Evolutionary conservation across 495 filamentous ascomycete species (phyloP), one percentile per base, ranked within the genome.

Genomic region (Tetracladium marchalianum): DNA sequence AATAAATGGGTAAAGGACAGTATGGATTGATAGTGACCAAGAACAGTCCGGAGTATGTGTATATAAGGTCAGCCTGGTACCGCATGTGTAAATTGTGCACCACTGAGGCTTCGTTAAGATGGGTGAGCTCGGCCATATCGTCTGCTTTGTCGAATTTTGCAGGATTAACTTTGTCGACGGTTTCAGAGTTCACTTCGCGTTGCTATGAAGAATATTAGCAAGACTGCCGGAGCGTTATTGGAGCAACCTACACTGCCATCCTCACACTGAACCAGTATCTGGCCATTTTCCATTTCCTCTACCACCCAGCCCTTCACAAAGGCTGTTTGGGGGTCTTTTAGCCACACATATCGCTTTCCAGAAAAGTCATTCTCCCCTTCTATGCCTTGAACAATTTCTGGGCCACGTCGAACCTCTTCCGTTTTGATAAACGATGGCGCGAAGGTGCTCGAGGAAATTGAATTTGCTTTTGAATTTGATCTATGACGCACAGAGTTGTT

Each of bases 101-200:
- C 47, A 99, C 93, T 0, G 92, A 97, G 9, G 90, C 84, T 66
- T 99, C 93, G 60, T 99, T 99, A 36, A 99, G 66, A 59, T 97
- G 92, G 11, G 93, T 99, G 55, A 99, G 70, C 64, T 97, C 92
- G 1, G 93, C 92, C 93, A 99, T 99, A 60, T 99, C 93, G 67
- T 95, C 85, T 6, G 92, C 90, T 64, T 92, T 96, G 72, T 99
- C 93, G 61, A 99, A 99, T 59, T 99, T 99, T 44, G 87, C 93
- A 18, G 93, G 93, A 64, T 99, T 99, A 67, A 97, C 93, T 64
- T 95, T 96, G 71, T 99, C 93, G 40, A 95, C 88, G 47, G 76
- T 81, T 51, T 95, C 87, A 16, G 75, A 64, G 52, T 90, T 79
- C 31, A 92, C 82, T 59, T 87, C 84, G 38, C 87, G 85, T 78